Evolutionary conservation across 1,284 basidiomycete genomes (phyloP), one percentile per base, ranked within the genome.

Genomic region (Irpex sp.): DNA sequence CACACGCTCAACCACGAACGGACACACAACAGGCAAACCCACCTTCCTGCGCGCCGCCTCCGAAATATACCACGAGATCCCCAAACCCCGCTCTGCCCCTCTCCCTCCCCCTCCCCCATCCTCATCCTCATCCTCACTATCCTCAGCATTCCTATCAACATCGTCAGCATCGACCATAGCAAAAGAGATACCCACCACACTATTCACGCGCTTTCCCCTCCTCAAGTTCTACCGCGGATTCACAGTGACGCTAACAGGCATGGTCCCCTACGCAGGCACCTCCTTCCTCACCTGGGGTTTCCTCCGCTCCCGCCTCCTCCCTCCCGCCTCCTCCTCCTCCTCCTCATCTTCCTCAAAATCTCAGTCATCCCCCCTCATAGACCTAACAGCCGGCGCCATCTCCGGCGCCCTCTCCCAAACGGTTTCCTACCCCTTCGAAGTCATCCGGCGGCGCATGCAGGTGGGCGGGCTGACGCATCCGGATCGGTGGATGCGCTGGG

Each of bases 151-250:
- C 37, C 39, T 46, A 46, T n/a, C 13, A 46, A n/a, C 39, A 46
- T 46, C 39, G 39, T 46, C 39, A 9, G 92, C 96, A 15, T 46
- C 57, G 9, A 11, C 39, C 39, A n/a, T 46, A 11, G n/a, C n/a
- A 46, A n/a, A 46, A 46, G 39, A 11, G 39, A 46, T 46, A 46
- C 39, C 39, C 11, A 11, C 11, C 39, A 46, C 39, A 46, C n/a
- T 46, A n/a, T 62, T 62, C 57, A 4, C 26, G 4, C 49, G 57
- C 36, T 47, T 62, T 21, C 61, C 61, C 15, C 70, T 91, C 60
- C 81, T 95, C 63, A 95, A 97, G 71, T 96, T 97, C 77, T 99
- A 99, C 74, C 90, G 97, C 36, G 97, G 97, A 6, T 98, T 99
- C 77, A 88, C 89, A 8, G 92, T 96, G 39, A 95, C 94, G n/a